Percentiles rank a stretch among this genome's conserved stretches.
Conservation (phyloP, 2,329 filamentous ascomycete genomes). For the Aureobasidium sp. region DNA sequence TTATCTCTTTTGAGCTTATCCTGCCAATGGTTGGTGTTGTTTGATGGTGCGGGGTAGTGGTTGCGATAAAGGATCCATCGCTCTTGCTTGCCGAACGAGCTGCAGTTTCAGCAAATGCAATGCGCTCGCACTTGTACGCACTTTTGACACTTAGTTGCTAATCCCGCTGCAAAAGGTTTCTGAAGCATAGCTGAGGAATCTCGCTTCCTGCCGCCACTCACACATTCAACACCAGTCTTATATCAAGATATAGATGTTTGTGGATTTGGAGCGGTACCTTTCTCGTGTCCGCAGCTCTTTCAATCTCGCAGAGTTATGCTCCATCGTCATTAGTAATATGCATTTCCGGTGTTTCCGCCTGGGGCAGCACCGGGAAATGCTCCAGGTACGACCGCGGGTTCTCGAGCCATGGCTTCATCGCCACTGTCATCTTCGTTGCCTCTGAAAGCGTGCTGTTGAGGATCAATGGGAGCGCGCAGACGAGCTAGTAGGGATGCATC, state of each 20-base stretch:
- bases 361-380: conserved; percentile 41
- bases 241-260: neutral
- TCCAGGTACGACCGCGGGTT: conserved; percentile 30
- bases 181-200: neutral
- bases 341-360: neutral
- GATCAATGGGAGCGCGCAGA: conserved; percentile 50
- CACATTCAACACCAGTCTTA: neutral
- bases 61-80: neutral
- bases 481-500: conserved; percentile 52
- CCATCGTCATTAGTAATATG: neutral
- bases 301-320: neutral
- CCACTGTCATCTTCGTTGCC: conserved; percentile 40
- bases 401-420: conserved; percentile 25
- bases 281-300: neutral
- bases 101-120: neutral
- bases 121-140: neutral
- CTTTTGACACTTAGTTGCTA: too few species aligned
- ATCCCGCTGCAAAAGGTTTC: too few species aligned
- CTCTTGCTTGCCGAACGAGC: neutral
- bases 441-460: conserved; percentile 32
- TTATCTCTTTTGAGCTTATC: neutral
- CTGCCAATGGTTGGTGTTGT: neutral
- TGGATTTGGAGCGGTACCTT: neutral
- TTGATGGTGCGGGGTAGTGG: neutral
- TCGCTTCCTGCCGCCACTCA: neutral